Evolutionary conservation across 116 monocot genomes (phyloP).

Genomic region (Dioscorea cayenensis): DNA sequence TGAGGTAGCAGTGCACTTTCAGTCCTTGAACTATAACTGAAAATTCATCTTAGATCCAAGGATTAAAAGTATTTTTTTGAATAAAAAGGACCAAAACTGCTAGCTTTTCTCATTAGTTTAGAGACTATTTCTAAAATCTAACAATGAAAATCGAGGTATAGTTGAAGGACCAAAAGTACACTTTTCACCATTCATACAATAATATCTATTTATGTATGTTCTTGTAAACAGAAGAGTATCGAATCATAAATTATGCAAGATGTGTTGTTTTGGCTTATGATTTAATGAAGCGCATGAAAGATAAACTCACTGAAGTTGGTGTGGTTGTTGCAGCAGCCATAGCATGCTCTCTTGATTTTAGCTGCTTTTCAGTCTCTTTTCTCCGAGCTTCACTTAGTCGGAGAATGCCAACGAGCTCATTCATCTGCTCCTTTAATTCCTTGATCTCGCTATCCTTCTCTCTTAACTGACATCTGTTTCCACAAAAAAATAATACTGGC

Average conservation of each 20-base stretch:
- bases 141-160: too few relatives aligned
- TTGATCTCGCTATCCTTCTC: conserved; percentile 77
- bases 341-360: conserved; percentile 53
- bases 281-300: not conserved
- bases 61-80: too few relatives aligned
- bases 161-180: too few relatives aligned
- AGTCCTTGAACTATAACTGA: too few relatives aligned
- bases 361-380: conserved; percentile 68
- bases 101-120: too few relatives aligned
- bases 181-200: too few relatives aligned
- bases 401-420: conserved; percentile 70
- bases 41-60: too few relatives aligned
- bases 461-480: conserved; percentile 63
- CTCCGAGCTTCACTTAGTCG: conserved; percentile 78
- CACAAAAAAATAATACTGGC: not conserved
- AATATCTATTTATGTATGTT: too few relatives aligned
- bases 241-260: not conserved
- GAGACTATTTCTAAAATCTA: too few relatives aligned
- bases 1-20: too few relatives aligned
- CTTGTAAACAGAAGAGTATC: not conserved
- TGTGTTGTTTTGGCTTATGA: not conserved
- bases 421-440: conserved; percentile 82
- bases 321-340: conserved; percentile 25
- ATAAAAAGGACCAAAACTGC: too few relatives aligned
- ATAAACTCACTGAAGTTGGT: conserved; percentile 37